Evolutionary conservation across 495 filamentous ascomycete species (phyloP).

Genomic region (Talaromyces stipitatus): DNA sequence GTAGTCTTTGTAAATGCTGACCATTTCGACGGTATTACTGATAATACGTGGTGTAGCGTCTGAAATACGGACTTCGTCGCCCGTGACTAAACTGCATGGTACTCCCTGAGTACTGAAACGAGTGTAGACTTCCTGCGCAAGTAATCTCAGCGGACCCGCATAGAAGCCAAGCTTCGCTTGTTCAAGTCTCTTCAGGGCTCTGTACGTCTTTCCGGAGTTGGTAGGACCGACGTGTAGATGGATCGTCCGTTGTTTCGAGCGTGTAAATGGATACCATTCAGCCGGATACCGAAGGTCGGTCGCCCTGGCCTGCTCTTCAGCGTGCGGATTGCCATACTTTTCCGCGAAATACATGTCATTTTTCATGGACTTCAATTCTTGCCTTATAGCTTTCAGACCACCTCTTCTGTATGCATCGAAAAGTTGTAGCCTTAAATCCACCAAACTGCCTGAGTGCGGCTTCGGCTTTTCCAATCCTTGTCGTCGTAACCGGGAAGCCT

Average conservation of each 20-base stretch:
- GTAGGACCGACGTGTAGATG: constrained; percentile 96
- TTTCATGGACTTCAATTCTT: constrained; percentile 53
- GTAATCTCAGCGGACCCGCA: constrained; percentile 79
- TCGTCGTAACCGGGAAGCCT: constrained; percentile 25
- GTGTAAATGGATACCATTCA: constrained; percentile 85
- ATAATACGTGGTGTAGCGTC: constrained; percentile 44
- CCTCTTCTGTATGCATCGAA: constrained; percentile 47
- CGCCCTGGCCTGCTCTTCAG: constrained; percentile 53
- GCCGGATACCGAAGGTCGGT: constrained; percentile 76
- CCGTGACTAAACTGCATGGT: constrained; percentile 75
- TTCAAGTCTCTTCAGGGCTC: constrained; percentile 83
- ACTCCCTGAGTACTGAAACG: constrained; percentile 70
- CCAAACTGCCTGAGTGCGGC: constrained; percentile 16
- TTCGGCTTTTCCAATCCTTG: background rate
- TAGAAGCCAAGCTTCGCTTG: constrained; percentile 71
- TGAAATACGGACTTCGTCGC: constrained; percentile 71
- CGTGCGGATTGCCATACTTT: constrained; percentile 37
- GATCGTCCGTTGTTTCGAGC: constrained; percentile 69
- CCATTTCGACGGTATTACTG: constrained; percentile 97
- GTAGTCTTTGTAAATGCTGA: constrained; percentile 56
- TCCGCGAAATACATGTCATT: constrained; percentile 34
- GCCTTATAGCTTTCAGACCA: constrained; percentile 39
- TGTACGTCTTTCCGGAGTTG: constrained; percentile 97
- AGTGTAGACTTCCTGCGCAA: constrained; percentile 88
- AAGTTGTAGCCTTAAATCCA: constrained; percentile 27